These are phyloP conservation scores for Mentha longifolia DNA, from an alignment of 257 asterid genomes.

Conservation along the genomic window DNA sequence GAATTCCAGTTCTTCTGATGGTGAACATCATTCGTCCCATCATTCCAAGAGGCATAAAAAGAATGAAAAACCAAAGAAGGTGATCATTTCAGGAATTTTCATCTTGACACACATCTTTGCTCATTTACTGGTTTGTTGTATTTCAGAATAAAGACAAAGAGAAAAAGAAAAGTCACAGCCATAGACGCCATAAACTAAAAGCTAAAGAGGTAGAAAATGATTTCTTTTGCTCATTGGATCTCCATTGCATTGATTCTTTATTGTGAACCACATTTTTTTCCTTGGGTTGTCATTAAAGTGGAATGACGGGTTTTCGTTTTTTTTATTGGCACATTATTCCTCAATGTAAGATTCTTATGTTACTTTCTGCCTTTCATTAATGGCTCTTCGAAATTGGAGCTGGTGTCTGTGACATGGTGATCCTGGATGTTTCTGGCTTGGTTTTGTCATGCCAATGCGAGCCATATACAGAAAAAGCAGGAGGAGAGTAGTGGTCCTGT, in stretches of 20 bases:
- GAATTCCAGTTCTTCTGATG: constrained; percentile 66
- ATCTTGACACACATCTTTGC: constrained; percentile 22
- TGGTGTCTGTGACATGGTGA: constrained; percentile 82
- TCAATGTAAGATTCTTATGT: constrained; percentile 53
- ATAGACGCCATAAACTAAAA: constrained; percentile 70
- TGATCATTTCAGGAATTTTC: constrained; percentile 31
- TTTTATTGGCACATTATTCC: constrained; percentile 7
- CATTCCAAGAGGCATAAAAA: constrained; percentile 70
- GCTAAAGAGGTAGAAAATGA: constrained; percentile 73
- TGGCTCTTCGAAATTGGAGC: constrained; percentile 99
- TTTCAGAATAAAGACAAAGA: constrained; percentile 79
- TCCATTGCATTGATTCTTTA: constrained; percentile 9
- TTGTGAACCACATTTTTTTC: background rate
- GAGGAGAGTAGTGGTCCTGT: constrained; percentile 87
- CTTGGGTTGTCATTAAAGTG: background rate
- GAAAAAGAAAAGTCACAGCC: constrained; percentile 63
- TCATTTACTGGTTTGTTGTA: constrained; percentile 35
- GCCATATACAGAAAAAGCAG: constrained; percentile 83
- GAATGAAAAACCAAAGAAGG: constrained; percentile 72
- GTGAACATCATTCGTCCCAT: constrained; percentile 62
- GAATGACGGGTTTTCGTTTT: background rate
- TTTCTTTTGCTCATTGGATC: constrained; percentile 27
- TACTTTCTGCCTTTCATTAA: constrained; percentile 70
- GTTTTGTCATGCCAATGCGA: constrained; percentile 77
- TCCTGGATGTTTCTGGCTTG: constrained; percentile 63